Conservation (phyloP, 1,284 basidiomycete genomes). For the Pseudozyma thailandica region DNA sequence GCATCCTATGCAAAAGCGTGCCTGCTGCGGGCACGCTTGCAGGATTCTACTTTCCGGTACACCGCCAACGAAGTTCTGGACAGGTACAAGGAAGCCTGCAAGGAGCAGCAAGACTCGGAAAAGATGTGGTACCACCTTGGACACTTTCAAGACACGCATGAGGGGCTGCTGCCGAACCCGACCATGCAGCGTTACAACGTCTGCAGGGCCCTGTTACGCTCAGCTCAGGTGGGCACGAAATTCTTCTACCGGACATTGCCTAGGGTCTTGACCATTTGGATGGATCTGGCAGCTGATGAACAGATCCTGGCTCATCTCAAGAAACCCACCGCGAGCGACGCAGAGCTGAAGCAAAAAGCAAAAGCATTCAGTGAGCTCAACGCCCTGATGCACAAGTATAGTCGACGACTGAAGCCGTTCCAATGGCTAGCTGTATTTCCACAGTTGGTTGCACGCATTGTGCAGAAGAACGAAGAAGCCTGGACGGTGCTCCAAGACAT, state of each 20-base stretch:
- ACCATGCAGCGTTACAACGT: slow-evolving; percentile 70
- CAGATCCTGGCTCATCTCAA: slow-evolving; percentile 50
- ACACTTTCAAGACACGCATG: slow-evolving; percentile 56
- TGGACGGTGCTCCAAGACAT: slow-evolving; percentile 77
- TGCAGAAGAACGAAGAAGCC: slow-evolving; percentile 79
- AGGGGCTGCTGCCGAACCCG: slow-evolving; percentile 71
- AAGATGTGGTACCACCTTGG: slow-evolving; percentile 67
- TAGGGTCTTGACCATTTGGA: slow-evolving; percentile 91
- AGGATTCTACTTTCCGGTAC: slow-evolving; percentile 86
- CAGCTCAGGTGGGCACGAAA: slow-evolving; percentile 87
- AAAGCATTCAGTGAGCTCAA: slow-evolving; percentile 61
- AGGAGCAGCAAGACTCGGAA: slow-evolving; percentile 73
- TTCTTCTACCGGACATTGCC: slow-evolving; percentile 97
- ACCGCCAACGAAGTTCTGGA: slow-evolving; percentile 75
- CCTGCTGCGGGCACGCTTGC: slow-evolving; percentile 90
- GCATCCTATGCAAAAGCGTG: slow-evolving; percentile 74
- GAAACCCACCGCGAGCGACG: slow-evolving; percentile 40
- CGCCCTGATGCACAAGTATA: slow-evolving; percentile 73
- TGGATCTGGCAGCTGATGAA: slow-evolving; percentile 83
- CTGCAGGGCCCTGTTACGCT: slow-evolving; percentile 78
- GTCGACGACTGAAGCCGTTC: slow-evolving; percentile 79
- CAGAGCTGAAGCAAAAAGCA: slow-evolving; percentile 34
- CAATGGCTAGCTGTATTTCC: slow-evolving; percentile 93
- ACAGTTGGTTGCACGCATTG: slow-evolving; percentile 94
- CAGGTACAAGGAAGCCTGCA: slow-evolving; percentile 66